Percentiles rank a stretch among this genome's conserved stretches.
phyloP scores from a whole-genome alignment of 148 eudicot species.

The Pouteria glomerata region DNA sequence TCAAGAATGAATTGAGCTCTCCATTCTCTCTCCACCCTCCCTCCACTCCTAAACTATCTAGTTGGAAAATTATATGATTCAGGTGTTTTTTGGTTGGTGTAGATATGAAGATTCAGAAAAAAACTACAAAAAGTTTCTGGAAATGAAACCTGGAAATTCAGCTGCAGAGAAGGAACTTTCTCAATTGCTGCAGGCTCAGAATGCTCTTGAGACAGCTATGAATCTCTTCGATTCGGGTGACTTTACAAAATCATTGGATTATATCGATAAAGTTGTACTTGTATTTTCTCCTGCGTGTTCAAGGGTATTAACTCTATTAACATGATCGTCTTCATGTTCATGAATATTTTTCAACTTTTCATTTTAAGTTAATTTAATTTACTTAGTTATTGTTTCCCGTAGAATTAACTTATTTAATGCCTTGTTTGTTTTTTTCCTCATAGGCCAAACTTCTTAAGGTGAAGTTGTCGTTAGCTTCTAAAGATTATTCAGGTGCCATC shows the following conservation, averaged over 20 bases:
- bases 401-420: background rate
- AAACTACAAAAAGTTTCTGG: constrained; percentile 67
- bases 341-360: background rate
- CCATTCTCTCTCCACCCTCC: background rate
- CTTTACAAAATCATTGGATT: constrained; percentile 64
- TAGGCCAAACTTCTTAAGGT: constrained; percentile 87
- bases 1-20: background rate
- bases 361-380: too few relatives aligned
- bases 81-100: constrained; percentile 32
- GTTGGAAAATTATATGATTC: constrained; percentile 22
- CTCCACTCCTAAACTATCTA: constrained; percentile 1
- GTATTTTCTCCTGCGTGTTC: constrained; percentile 93
- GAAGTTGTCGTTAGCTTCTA: constrained; percentile 54
- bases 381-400: too few relatives aligned
- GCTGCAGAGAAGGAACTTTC: constrained; percentile 91
- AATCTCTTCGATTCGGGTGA: constrained; percentile 71
- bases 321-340: background rate
- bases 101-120: constrained; percentile 86
- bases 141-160: constrained; percentile 60
- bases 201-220: constrained; percentile 65
- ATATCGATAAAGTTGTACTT: constrained; percentile 76
- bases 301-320: constrained; percentile 35
- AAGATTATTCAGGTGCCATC: constrained; percentile 77
- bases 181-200: constrained; percentile 76
- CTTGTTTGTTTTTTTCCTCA: constrained; percentile 9